Evolutionary conservation across 2,329 filamentous ascomycete species (phyloP).

Genomic region (Fusarium foetens): DNA sequence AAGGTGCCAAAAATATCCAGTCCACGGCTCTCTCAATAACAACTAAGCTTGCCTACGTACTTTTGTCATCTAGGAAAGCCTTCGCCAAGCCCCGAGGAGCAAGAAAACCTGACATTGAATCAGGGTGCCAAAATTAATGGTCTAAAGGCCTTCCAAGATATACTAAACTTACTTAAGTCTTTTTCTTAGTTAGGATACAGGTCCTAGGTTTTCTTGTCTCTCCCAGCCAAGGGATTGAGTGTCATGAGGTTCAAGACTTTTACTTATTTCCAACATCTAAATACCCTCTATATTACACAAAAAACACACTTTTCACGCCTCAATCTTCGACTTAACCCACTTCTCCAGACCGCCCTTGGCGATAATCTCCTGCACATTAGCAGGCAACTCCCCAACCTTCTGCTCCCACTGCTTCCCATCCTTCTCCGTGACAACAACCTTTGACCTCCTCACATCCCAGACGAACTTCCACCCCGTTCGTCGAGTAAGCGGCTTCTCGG

Average conservation of each 20-base stretch:
- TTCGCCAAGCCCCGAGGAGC: too few relatives aligned
- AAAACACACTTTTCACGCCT: constrained; percentile 7
- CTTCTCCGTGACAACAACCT: constrained; percentile 76
- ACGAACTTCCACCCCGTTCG: constrained; percentile 84
- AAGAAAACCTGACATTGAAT: not conserved
- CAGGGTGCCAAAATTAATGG: rapidly evolving
- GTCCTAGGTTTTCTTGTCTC: not conserved
- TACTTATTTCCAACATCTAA: constrained; percentile 15
- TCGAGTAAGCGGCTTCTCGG: constrained; percentile 68
- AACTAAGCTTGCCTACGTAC: rapidly evolving
- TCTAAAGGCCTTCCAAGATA: rapidly evolving
- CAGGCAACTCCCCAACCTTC: constrained; percentile 83
- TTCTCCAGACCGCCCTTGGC: constrained; percentile 80
- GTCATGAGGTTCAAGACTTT: constrained; percentile 3
- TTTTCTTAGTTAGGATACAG: too few relatives aligned
- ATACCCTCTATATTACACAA: constrained; percentile 19
- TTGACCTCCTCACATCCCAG: constrained; percentile 82
- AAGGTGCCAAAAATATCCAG: not conserved
- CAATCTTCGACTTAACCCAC: constrained; percentile 81
- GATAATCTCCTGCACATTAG: constrained; percentile 89
- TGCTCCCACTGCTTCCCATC: constrained; percentile 77
- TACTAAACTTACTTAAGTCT: rapidly evolving
- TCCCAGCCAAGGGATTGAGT: not conserved
- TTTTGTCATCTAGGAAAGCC: not conserved
- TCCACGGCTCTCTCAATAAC: rapidly evolving